A percentile compares a stretch with the other conserved stretches of the same genome.
phyloP scores from a whole-genome alignment of 305 asterid genomes.

The Euphrasia arctica region DNA sequence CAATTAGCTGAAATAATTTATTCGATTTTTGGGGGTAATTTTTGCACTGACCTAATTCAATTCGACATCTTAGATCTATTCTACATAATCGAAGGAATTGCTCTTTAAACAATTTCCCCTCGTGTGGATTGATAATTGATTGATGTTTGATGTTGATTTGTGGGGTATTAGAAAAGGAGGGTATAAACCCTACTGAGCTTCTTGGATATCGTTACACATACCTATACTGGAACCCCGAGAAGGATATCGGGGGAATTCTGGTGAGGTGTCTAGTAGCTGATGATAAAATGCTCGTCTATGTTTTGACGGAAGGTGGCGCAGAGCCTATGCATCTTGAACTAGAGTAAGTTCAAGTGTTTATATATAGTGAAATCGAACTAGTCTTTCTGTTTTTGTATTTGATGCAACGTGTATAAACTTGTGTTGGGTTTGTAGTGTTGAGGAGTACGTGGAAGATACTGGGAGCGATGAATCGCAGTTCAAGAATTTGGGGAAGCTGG shows the following conservation, averaged over 20 bases:
- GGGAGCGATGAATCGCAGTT: constrained; percentile 48
- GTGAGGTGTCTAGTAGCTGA: constrained; percentile 73
- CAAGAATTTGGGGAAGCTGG: constrained; percentile 76
- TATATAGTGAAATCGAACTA: not conserved
- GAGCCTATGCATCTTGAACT: constrained; percentile 61
- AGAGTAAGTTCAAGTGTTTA: constrained; percentile 34
- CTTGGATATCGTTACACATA: constrained; percentile 61
- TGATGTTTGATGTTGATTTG: constrained; percentile 51
- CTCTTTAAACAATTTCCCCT: not conserved
- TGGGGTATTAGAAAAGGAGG: constrained; percentile 48
- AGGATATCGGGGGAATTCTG: constrained; percentile 54
- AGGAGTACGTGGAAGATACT: constrained; percentile 43
- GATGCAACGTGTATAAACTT: not conserved
- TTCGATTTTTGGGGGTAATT: not conserved
- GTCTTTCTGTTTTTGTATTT: not conserved
- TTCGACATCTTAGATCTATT: no score
- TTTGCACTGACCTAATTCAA: no score
- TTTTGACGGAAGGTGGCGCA: constrained; percentile 51
- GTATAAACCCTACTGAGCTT: constrained; percentile 35
- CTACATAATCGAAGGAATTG: no score
- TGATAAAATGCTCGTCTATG: constrained; percentile 61
- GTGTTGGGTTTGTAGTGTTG: constrained; percentile 39
- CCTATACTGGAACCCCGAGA: constrained; percentile 60
- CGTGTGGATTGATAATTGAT: not conserved
- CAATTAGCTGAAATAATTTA: not conserved